Evolutionary conservation across 441 rosid genomes (phyloP), one percentile per base, ranked within the genome.

Genomic region (Macaranga tanarius): DNA sequence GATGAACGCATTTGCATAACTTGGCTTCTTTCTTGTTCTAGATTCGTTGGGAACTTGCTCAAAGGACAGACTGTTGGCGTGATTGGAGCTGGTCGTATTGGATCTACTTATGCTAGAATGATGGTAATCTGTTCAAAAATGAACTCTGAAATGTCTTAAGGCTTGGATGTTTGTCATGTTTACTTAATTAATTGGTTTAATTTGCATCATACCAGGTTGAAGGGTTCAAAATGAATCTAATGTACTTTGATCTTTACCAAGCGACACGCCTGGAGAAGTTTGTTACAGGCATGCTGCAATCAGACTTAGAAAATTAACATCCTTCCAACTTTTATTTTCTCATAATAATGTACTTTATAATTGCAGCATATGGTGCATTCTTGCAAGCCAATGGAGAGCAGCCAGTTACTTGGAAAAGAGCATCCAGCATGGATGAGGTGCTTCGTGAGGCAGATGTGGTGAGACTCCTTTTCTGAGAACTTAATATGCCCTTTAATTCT

Each of bases 41-140:
- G 97, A 74, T 92, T 89, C 75, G 97, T 92, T 0, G 99, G 99
- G 22, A 95, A 95, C 85, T 85, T 95, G 78, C 97, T 95, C 70
- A 92, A 92, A 85, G 99, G 99, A 65, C 98, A 92, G 74, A 92
- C 98, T 61, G 92, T 95, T 72, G 99, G 98, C 73, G 99, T 95
- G 63, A 92, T 92, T 76, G 98, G 97, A 68, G 97, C 97, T 69
- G 97, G 99, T 69, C 96, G 96, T 71, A 95, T 95, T 17, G 97
- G 97, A 61, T 92, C 97, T 66, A 92, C 98, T 22, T 94, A 94
- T 79, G 97, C 97, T 57, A 87, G 96, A 83, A 94, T 92, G 96
- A 94, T 94, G 98, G 98, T 90, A 83, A 69, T n/a, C n/a, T 68
- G 65, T 61, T 72, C n/a, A 34, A 19, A 52, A 59, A 19, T 42